Percentiles rank a stretch among this genome's conserved stretches.
phyloP scores from a whole-genome alignment of 2,329 filamentous ascomycete species.

The Hirsutella thompsonii region DNA sequence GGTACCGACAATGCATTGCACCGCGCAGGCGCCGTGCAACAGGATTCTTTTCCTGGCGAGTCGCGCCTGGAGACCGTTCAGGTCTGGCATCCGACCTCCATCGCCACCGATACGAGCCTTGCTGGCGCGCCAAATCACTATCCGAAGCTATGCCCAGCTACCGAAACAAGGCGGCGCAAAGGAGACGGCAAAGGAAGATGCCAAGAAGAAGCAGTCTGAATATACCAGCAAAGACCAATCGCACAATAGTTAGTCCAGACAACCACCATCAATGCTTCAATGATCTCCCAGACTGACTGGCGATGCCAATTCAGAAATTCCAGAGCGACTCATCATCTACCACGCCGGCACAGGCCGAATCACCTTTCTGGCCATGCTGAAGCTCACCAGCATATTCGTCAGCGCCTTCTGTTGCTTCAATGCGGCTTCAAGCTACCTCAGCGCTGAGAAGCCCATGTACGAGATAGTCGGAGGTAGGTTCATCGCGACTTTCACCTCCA shows the following conservation, averaged over 20 bases:
- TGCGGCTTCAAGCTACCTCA: constrained; percentile 45
- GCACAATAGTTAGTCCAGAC: background rate
- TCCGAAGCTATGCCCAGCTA: constrained; percentile 13
- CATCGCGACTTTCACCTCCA: background rate
- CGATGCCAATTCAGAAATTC: constrained; percentile 26
- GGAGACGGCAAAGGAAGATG: background rate
- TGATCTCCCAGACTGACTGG: background rate
- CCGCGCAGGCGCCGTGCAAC: background rate
- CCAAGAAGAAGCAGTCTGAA: background rate
- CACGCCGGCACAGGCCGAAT: constrained; percentile 57
- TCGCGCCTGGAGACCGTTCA: background rate
- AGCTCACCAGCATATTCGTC: constrained; percentile 57
- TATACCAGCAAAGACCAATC: background rate
- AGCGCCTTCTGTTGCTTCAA: constrained; percentile 54
- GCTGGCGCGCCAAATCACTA: constrained; percentile 11
- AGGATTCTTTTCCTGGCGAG: background rate
- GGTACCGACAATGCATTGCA: constrained; percentile 2
- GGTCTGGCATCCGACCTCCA: background rate
- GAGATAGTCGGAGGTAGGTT: constrained; percentile 25
- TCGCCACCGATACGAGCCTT: background rate
- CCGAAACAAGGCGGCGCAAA: constrained; percentile 1
- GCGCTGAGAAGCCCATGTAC: constrained; percentile 22
- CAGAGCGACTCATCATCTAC: constrained; percentile 55
- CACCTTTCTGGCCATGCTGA: constrained; percentile 56
- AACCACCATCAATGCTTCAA: background rate